These are phyloP conservation scores for Tolypocladium amazonense DNA, from an alignment of 2,329 filamentous ascomycete species.

Conservation along the genomic window DNA sequence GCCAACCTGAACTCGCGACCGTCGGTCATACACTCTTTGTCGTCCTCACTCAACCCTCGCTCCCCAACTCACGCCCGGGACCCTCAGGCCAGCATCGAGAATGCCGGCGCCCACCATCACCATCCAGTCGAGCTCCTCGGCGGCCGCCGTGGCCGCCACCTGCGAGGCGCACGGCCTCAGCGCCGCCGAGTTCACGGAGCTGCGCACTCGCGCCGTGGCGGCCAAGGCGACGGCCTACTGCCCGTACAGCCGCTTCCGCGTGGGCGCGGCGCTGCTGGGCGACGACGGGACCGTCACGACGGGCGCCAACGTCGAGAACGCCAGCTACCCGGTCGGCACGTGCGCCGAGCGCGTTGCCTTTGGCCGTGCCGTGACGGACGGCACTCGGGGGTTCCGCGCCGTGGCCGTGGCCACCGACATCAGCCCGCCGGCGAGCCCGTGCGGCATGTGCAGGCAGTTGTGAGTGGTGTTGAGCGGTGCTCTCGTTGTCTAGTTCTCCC, in stretches of 20 bases:
- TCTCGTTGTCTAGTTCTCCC: neutral
- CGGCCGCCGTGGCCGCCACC: constrained; percentile 13
- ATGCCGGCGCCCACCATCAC: neutral
- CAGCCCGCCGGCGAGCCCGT: constrained; percentile 59
- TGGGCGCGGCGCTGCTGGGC: constrained; percentile 68
- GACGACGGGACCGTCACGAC: constrained; percentile 27
- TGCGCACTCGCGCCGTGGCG: constrained; percentile 51
- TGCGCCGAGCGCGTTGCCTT: constrained; percentile 92
- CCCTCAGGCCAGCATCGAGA: neutral
- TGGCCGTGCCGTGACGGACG: constrained; percentile 61
- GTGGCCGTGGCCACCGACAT: constrained; percentile 81
- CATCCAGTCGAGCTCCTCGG: constrained; percentile 1
- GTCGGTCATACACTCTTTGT: neutral
- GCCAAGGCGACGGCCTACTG: constrained; percentile 79
- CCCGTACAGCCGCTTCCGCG: constrained; percentile 86
- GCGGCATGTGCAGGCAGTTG: constrained; percentile 95
- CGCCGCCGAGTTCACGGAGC: constrained; percentile 49
- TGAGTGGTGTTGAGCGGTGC: constrained; percentile 29
- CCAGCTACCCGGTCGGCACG: constrained; percentile 84
- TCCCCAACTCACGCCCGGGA: neutral
- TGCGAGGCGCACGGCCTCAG: constrained; percentile 38
- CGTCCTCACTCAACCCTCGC: neutral
- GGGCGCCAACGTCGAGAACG: constrained; percentile 91
- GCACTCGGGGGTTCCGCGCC: constrained; percentile 54
- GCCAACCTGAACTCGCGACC: neutral